Base-by-base conservation (phyloP, 768 basidiomycete genomes). In the Candolleomyces eurysporus region DNA sequence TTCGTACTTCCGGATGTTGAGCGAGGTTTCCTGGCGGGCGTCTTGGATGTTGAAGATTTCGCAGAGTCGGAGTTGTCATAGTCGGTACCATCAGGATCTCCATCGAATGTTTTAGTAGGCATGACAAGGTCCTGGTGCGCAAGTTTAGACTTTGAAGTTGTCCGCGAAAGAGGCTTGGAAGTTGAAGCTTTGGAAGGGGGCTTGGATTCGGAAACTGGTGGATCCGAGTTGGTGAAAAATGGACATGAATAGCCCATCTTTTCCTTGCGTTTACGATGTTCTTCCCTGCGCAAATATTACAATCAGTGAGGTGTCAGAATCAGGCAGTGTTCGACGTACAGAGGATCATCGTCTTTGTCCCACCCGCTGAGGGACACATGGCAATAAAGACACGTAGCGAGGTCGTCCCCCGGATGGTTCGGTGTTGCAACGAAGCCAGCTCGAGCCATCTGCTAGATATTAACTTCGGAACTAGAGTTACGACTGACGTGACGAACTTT, bases 401-500 rank as follows among this genome's bases (percentile, higher is more conserved):
- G 84, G 72, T 98, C 96, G 65, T 92, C 89, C 4, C 82, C 88
- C 1, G 77, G 67, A 13, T 78, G 73, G 59, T 87, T 83, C 2
- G 94, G 91, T 0, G 87, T 88, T 70, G 82, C 92, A 0, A 92
- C 82, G 69, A 96, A 97, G 8, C 96, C 96, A 3, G 94, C 94
- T 65, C 84, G 85, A 0, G 95, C 91, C 84, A 98, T 36, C 36
- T 36, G 88, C 95, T 95, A 64, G 32, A 4, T 65, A 30, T 39
- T n/a, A 14, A 17, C 13, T 31, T 45, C 42, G 22, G 26, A 26
- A 6, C 54, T 8, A 14, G 2, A n/a, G 13, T 53, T 49, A 22
- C 46, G 30, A 0, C 7, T 5, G 8, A 36, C 36, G 43, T 36
- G 13, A 48, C 64, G 5, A 62, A 88, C 93, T 78, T 87, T 90